phyloP scores from a whole-genome alignment of 2,329 filamentous ascomycete genomes.

The Diaporthe citri region DNA sequence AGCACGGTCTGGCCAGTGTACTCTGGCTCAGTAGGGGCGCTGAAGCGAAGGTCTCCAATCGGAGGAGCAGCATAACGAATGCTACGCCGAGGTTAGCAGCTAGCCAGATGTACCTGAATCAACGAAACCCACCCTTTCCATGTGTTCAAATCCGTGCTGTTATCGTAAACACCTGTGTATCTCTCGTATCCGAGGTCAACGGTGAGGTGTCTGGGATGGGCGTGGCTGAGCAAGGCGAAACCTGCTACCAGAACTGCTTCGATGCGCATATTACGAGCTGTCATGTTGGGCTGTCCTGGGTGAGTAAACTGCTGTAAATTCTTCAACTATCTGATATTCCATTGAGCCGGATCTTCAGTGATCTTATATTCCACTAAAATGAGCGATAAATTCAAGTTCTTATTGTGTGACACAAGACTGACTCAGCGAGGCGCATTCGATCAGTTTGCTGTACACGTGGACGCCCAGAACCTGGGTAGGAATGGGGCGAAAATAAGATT shows the following conservation, averaged over 20 bases:
- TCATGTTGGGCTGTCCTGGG: background rate
- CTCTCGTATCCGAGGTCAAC: slow-evolving; percentile 12
- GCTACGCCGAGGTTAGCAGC: background rate
- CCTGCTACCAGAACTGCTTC: background rate
- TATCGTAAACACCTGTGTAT: background rate
- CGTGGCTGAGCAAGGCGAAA: background rate
- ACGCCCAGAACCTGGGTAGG: background rate
- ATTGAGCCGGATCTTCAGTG: background rate
- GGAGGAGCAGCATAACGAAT: slow-evolving; percentile 15
- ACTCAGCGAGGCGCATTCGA: background rate
- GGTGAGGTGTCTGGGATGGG: background rate
- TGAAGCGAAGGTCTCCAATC: background rate
- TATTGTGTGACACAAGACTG: background rate
- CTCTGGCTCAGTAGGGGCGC: slow-evolving; percentile 1
- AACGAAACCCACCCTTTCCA: background rate
- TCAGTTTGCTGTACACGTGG: background rate
- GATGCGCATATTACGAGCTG: background rate
- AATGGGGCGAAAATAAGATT: background rate
- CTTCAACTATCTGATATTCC: background rate
- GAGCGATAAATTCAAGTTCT: background rate
- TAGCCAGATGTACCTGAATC: background rate
- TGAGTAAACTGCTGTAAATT: background rate
- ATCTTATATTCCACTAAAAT: background rate
- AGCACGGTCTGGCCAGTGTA: background rate
- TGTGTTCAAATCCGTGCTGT: slow-evolving; percentile 1